Conservation (phyloP, 495 filamentous ascomycete species). For the Aspergillus funiculosus region DNA sequence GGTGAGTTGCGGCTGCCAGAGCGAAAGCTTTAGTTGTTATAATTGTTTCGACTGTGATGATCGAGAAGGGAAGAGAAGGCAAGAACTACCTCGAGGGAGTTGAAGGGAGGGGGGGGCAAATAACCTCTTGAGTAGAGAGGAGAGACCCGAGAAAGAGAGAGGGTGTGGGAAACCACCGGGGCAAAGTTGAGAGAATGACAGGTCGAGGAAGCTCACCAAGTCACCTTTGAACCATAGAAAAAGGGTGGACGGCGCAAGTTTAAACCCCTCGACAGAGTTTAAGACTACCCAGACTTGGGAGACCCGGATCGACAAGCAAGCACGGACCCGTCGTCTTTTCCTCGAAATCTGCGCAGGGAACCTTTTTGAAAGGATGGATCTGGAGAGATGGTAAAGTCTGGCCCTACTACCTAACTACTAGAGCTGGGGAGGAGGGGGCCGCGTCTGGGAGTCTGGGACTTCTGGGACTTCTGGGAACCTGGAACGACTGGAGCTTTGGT, state of each 20-base stretch:
- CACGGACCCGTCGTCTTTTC: slow-evolving; percentile 30
- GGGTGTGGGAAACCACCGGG: slow-evolving; percentile 11
- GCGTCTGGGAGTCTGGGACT: no score
- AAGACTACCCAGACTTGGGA: slow-evolving; percentile 24
- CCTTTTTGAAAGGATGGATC: slow-evolving; percentile 31
- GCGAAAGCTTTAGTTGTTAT: no score
- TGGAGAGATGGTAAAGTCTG: slow-evolving; percentile 28
- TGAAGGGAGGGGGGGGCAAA: slow-evolving; percentile 21
- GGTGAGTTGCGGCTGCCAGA: no score
- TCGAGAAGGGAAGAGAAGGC: slow-evolving; percentile 4
- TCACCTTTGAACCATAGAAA: slow-evolving; percentile 24
- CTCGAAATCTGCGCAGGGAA: slow-evolving; percentile 23
- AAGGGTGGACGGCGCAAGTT: slow-evolving; percentile 30
- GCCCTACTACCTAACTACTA: slow-evolving; percentile 6
- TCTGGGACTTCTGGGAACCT: no score
- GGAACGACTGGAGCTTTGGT: slow-evolving; percentile 24
- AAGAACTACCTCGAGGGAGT: slow-evolving; percentile 1
- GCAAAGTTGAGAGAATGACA: slow-evolving; percentile 20
- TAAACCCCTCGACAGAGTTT: slow-evolving; percentile 26
- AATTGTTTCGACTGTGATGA: neutral
- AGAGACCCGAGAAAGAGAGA: no score
- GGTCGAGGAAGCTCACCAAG: slow-evolving; percentile 19
- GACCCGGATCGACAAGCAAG: slow-evolving; percentile 35
- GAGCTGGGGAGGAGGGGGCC: no score
- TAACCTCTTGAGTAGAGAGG: slow-evolving; percentile 12